Evolutionary conservation across 192 early-diverging fungal genomes (phyloP).

Genomic region (Coemansia erecta): DNA sequence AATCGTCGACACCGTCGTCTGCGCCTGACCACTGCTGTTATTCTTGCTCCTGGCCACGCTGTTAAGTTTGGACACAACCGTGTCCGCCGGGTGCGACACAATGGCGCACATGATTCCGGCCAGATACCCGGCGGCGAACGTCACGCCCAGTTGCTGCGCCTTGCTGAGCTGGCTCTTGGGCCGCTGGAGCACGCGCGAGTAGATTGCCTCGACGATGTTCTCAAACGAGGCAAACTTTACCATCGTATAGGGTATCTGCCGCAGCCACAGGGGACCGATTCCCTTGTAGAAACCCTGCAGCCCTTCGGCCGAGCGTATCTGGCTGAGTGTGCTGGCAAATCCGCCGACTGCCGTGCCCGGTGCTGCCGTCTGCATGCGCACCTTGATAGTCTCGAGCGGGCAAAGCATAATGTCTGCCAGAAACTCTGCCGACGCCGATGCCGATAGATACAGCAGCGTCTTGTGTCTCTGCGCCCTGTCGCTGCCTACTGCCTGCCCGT

Average conservation of each 20-base stretch:
- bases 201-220: conserved; percentile 60
- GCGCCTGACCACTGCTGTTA: conserved; percentile 30
- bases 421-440: conserved; percentile 71
- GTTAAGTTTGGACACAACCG: conserved; percentile 61
- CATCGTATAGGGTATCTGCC: conserved; percentile 79
- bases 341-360: conserved; percentile 57
- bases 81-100: conserved; percentile 83
- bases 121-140: conserved; percentile 75
- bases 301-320: conserved; percentile 52
- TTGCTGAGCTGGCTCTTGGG: conserved; percentile 62
- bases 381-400: conserved; percentile 76
- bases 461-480: conserved; percentile 62
- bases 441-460: conserved; percentile 60
- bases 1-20: conserved; percentile 13
- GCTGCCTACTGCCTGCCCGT: conserved; percentile 54
- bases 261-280: conserved; percentile 64
- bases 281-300: conserved; percentile 60
- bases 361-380: conserved; percentile 70
- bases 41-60: conserved; percentile 29
- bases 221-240: conserved; percentile 79
- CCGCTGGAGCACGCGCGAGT: conserved; percentile 41
- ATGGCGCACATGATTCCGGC: conserved; percentile 78
- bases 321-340: conserved; percentile 52
- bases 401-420: conserved; percentile 75
- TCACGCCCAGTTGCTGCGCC: conserved; percentile 63